phyloP scores from a whole-genome alignment of 2,329 filamentous ascomycete species.

The Pezizomycotina sp. region DNA sequence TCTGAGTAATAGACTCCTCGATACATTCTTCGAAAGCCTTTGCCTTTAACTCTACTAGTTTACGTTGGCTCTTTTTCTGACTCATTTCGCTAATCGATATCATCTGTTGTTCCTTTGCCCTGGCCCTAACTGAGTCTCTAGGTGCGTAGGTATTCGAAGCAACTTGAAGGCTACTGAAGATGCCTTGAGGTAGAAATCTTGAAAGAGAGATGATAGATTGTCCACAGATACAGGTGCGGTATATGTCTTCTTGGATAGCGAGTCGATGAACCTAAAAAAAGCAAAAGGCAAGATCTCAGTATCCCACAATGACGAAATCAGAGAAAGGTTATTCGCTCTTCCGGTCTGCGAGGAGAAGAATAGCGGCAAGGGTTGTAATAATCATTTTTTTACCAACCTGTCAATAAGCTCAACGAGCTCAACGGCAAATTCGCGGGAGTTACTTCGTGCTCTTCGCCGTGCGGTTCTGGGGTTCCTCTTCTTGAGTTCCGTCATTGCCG shows the following conservation, averaged over 20 bases:
- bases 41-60: constrained; percentile 60
- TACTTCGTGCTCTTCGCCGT: no score
- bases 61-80: constrained; percentile 60
- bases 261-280: constrained; percentile 82
- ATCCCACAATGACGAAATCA: no score
- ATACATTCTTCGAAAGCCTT: constrained; percentile 73
- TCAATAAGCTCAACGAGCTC: no score
- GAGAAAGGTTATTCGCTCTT: no score
- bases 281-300: no score
- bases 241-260: constrained; percentile 71
- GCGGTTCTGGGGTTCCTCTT: no score
- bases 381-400: no score
- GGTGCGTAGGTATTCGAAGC: constrained; percentile 25
- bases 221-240: constrained; percentile 69
- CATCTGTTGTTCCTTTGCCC: constrained; percentile 56
- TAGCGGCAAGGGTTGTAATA: no score
- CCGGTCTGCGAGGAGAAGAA: no score
- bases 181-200: constrained; percentile 78
- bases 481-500: no score
- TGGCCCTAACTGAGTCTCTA: constrained; percentile 26
- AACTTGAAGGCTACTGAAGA: constrained; percentile 30
- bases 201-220: constrained; percentile 68
- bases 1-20: constrained; percentile 69
- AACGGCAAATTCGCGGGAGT: no score
- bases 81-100: constrained; percentile 73